Base-by-base conservation (phyloP, 2,329 filamentous ascomycete genomes). In the Phialophora expanda region DNA sequence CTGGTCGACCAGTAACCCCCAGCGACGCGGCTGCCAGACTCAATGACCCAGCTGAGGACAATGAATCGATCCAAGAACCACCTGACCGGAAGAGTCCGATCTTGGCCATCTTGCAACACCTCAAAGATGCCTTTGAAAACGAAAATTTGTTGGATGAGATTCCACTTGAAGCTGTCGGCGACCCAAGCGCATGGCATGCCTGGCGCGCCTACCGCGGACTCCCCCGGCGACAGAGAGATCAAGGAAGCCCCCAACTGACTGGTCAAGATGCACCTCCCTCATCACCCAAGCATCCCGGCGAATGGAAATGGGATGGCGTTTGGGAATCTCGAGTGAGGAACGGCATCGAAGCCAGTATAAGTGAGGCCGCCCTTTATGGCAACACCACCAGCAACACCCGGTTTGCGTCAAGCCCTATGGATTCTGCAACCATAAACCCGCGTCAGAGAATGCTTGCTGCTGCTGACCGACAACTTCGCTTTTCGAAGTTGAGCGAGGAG, bases 251-350 rank as follows among this genome's bases (percentile, higher is more conserved):
- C 67, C 26, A 71, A 69, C 53, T 67, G 62, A 55, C 50, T 63
- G 57, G 28, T 46, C 51, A 46, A 32, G 54, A 55, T 22, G 56
- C 44, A 22, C 48, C 65, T 70, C 38, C 62, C 14, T 41, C 70
- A 38, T 71, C 73, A 20, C 68, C 70, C 1, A 70, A 67, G 38
- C 83, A 85, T 57, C 92, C 92, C 0, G 91, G 90, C 6, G 90
- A 96, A 73, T 98, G 94, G 94, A 96, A 96, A 75, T 98, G 94
- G 94, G 92, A 97, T 74, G 93, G 94, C 0, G 94, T 98, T 0
- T 99, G 94, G 94, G 91, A 96, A 75, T 90, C 93, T 70, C 86
- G 94, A 62, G 93, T 97, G 0, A 89, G 87, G 77, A 91, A 90
- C 76, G 90, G 90, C 20, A 86, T 97, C 51, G 86, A 89, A 58